A percentile compares a stretch with the other conserved stretches of the same genome.
Conservation (phyloP, 2,329 filamentous ascomycete species). For the Scedosporium aurantiacum region DNA sequence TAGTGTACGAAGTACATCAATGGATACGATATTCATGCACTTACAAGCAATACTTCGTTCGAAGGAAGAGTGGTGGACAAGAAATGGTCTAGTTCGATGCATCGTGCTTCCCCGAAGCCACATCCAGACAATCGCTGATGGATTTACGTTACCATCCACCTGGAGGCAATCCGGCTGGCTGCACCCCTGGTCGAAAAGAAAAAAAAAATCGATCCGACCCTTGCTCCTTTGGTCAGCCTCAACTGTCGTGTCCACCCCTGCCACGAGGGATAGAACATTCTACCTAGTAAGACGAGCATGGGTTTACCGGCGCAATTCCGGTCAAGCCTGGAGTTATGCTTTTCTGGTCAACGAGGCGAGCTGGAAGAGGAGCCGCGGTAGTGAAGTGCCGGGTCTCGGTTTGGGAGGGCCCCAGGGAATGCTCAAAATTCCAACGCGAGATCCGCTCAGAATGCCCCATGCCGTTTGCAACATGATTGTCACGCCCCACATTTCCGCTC, state of each 20-base stretch:
- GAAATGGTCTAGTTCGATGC: not conserved
- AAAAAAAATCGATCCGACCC: not conserved
- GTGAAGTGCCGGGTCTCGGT: not conserved
- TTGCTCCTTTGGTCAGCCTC: not conserved
- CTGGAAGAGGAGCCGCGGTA: not conserved
- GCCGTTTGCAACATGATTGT: not conserved
- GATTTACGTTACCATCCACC: not conserved
- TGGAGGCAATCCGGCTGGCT: not conserved
- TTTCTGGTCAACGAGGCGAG: not conserved
- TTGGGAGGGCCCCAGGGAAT: too few species aligned
- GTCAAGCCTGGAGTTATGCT: not conserved
- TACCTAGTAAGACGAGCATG: not conserved
- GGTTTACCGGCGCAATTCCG: not conserved
- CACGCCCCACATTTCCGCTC: not conserved
- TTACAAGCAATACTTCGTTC: too few species aligned
- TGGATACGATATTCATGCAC: too few species aligned
- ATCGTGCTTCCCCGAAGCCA: not conserved
- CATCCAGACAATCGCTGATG: not conserved
- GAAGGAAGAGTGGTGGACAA: not conserved
- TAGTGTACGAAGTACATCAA: too few species aligned
- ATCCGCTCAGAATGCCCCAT: not conserved
- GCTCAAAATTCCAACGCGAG: not conserved
- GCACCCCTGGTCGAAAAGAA: not conserved
- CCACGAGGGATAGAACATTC: not conserved
- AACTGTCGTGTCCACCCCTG: not conserved